phyloP scores from a whole-genome alignment of 2,329 filamentous ascomycete species.

The Tricladium varicosporioides region DNA sequence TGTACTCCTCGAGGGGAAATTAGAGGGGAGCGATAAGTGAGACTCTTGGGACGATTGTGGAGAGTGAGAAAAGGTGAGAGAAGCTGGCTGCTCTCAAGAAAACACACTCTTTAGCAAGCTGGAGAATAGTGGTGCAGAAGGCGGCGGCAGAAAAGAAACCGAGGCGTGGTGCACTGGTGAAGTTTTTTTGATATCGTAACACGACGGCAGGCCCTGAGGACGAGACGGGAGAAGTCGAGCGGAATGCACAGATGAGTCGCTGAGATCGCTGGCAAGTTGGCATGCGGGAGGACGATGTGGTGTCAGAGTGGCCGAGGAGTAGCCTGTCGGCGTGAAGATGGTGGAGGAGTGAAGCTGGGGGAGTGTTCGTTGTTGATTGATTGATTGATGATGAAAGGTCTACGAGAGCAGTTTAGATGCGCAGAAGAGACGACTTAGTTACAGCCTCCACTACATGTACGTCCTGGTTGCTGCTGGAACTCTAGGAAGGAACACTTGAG shows the following conservation, averaged over 20 bases:
- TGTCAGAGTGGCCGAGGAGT: not conserved
- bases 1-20: constrained; percentile 4
- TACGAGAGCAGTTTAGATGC: no score
- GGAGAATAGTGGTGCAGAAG: not conserved
- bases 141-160: not conserved
- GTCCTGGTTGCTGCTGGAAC: no score
- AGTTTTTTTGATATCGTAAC: not conserved
- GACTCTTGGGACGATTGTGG: not conserved
- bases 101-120: not conserved
- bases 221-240: not conserved
- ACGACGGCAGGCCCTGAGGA: not conserved
- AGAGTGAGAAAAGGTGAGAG: not conserved
- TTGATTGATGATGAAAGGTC: no score
- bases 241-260: not conserved
- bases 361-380: no score
- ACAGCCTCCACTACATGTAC: no score
- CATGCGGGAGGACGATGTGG: not conserved
- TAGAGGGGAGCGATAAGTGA: constrained; percentile 7
- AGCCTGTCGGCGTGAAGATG: not conserved
- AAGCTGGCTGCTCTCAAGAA: not conserved
- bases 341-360: no score
- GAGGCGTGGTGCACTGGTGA: not conserved
- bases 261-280: not conserved
- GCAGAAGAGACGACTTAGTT: no score
- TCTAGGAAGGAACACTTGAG: no score